phyloP scores from a whole-genome alignment of 1,284 basidiomycete genomes.

The Irpex rosettiformis region DNA sequence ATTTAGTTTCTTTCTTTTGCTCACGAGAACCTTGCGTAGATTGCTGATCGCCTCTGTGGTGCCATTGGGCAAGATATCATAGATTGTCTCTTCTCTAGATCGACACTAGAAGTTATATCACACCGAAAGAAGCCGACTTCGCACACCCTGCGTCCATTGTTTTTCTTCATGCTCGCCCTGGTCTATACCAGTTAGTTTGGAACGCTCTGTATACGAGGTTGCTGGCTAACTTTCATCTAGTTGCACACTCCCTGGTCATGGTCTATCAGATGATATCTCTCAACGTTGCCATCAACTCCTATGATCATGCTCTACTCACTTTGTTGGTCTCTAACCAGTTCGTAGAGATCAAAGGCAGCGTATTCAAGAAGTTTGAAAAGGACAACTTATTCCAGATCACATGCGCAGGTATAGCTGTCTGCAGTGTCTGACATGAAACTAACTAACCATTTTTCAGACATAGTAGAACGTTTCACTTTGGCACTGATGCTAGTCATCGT shows the following conservation, averaged over 20 bases:
- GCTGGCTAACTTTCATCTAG: slow-evolving; percentile 37
- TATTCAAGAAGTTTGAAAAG: slow-evolving; percentile 99
- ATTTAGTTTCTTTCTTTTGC: not conserved
- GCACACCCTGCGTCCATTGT: slow-evolving; percentile 70
- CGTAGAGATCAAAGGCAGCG: slow-evolving; percentile 98
- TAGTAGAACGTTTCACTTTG: slow-evolving; percentile 96
- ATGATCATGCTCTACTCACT: slow-evolving; percentile 94
- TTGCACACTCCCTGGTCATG: slow-evolving; percentile 90
- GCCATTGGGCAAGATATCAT: slow-evolving; percentile 98
- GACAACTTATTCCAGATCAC: slow-evolving; percentile 99
- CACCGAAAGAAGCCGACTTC: slow-evolving; percentile 55
- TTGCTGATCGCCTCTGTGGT: slow-evolving; percentile 92
- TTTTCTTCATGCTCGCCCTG: slow-evolving; percentile 84
- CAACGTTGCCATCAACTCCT: slow-evolving; percentile 98
- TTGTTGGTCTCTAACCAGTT: slow-evolving; percentile 98
- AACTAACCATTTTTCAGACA: slow-evolving; percentile 55
- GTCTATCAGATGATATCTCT: slow-evolving; percentile 95
- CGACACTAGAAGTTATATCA: slow-evolving; percentile 80
- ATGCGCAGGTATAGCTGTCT: slow-evolving; percentile 67
- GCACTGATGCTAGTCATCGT: slow-evolving; percentile 90
- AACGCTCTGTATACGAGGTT: not conserved
- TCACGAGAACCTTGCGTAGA: slow-evolving; percentile 46
- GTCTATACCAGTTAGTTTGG: slow-evolving; percentile 78
- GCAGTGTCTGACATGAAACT: too few species aligned
- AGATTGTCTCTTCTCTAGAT: slow-evolving; percentile 93